Conservation (phyloP, 2,329 filamentous ascomycete species). For the Fusarium citri region DNA sequence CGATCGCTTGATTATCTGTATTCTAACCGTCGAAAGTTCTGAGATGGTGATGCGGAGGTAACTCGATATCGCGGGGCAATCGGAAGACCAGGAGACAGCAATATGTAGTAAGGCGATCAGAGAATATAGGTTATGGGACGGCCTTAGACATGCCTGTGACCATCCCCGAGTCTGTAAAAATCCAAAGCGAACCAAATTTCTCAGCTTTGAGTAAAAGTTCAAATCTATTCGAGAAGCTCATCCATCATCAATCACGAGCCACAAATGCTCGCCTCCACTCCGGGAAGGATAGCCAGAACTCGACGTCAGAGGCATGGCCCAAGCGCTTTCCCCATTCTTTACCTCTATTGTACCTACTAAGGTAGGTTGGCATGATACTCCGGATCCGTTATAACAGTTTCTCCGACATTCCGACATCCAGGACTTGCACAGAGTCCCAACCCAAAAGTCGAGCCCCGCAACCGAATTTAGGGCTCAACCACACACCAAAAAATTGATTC, state of each 20-base stretch:
- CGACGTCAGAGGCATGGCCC: constrained; percentile 44
- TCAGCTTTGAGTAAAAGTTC: constrained; percentile 2
- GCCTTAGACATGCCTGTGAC: constrained; percentile 32
- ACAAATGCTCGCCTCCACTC: constrained; percentile 3
- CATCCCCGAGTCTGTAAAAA: neutral
- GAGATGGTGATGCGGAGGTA: constrained; percentile 9
- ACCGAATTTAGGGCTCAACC: constrained; percentile 50
- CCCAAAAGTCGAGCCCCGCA: neutral
- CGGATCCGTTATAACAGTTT: constrained; percentile 26
- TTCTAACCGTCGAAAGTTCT: neutral
- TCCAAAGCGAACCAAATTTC: neutral
- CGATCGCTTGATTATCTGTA: neutral
- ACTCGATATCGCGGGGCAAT: constrained; percentile 25
- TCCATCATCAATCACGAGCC: constrained; percentile 41
- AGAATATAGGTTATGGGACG: constrained; percentile 26
- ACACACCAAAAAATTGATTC: constrained; percentile 49
- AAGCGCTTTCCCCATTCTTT: constrained; percentile 27
- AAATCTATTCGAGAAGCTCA: constrained; percentile 11
- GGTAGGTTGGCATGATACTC: neutral
- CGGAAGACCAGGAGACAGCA: constrained; percentile 31
- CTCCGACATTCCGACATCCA: constrained; percentile 23
- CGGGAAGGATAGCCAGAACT: constrained; percentile 8
- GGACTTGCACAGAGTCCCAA: neutral
- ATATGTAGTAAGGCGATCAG: constrained; percentile 20
- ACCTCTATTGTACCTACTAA: too few species aligned